Evolutionary conservation across 2,329 filamentous ascomycete genomes (phyloP).

Genomic region (Cordyceps pruinosa): DNA sequence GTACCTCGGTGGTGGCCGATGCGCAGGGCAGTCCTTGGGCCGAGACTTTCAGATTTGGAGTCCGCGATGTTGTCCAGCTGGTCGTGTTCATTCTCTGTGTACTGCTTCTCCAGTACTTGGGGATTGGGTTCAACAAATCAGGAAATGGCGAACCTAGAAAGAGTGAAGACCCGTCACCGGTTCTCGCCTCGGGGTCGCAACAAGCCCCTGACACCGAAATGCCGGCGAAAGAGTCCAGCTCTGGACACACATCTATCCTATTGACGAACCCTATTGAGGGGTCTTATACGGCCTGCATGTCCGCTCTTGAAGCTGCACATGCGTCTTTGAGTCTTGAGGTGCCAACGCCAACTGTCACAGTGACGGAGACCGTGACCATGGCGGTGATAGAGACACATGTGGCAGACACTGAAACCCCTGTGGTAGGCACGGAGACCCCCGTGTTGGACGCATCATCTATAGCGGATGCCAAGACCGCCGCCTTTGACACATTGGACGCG

Average conservation of each 20-base stretch:
- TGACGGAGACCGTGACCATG: slow-evolving; percentile 25
- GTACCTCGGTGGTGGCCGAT: neutral
- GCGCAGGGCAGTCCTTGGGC: neutral
- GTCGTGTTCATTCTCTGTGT: slow-evolving; percentile 3
- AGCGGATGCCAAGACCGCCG: no score
- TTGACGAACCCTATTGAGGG: slow-evolving; percentile 11
- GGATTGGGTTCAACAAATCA: slow-evolving; percentile 1
- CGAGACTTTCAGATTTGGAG: neutral
- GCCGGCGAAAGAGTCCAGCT: neutral
- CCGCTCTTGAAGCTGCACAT: slow-evolving; percentile 17
- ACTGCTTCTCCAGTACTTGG: slow-evolving; percentile 4
- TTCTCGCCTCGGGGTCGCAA: neutral
- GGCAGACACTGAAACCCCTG: no score
- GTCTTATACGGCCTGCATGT: slow-evolving; percentile 19
- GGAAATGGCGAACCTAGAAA: neutral
- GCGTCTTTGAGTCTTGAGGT: neutral
- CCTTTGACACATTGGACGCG: no score
- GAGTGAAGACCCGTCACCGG: no score
- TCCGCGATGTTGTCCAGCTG: slow-evolving; percentile 2
- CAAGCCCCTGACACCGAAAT: neutral
- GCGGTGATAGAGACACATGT: slow-evolving; percentile 12
- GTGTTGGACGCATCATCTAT: no score
- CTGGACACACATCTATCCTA: neutral
- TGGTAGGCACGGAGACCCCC: no score
- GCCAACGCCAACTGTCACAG: slow-evolving; percentile 23